These are phyloP conservation scores for Garcia nutans DNA, from an alignment of 345 rosid genomes.

Conservation along the genomic window DNA sequence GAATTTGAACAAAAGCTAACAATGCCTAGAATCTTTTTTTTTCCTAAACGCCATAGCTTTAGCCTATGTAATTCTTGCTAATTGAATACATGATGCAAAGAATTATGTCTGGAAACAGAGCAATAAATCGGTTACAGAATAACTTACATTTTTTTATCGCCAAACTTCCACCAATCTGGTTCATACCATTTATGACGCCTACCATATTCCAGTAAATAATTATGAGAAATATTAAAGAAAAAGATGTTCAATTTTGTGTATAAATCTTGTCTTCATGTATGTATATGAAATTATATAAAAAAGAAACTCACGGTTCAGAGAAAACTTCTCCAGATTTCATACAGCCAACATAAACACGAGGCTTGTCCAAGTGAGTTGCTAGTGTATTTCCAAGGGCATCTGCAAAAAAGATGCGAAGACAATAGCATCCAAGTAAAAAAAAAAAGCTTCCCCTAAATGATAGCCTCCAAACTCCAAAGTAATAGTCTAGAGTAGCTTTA, in stretches of 20 bases:
- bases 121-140: neutral
- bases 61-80: neutral
- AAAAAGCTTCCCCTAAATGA: too few relatives aligned
- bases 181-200: slow-evolving; percentile 73
- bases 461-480: neutral
- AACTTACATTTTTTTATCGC: slow-evolving; percentile 74
- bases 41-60: neutral
- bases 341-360: slow-evolving; percentile 87
- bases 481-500: neutral
- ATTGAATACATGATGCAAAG: neutral
- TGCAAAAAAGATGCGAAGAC: slow-evolving; percentile 18
- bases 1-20: neutral
- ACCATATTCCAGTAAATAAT: neutral
- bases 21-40: neutral
- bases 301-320: slow-evolving; percentile 64
- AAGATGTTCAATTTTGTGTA: neutral
- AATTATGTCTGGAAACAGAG: neutral
- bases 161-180: slow-evolving; percentile 98
- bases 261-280: neutral
- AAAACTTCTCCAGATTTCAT: slow-evolving; percentile 82
- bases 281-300: too few relatives aligned
- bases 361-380: slow-evolving; percentile 54
- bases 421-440: neutral
- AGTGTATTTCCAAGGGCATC: slow-evolving; percentile 72
- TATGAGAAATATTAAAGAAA: neutral